phyloP scores from a whole-genome alignment of 441 rosid species.

The Biscutella laevigata region DNA sequence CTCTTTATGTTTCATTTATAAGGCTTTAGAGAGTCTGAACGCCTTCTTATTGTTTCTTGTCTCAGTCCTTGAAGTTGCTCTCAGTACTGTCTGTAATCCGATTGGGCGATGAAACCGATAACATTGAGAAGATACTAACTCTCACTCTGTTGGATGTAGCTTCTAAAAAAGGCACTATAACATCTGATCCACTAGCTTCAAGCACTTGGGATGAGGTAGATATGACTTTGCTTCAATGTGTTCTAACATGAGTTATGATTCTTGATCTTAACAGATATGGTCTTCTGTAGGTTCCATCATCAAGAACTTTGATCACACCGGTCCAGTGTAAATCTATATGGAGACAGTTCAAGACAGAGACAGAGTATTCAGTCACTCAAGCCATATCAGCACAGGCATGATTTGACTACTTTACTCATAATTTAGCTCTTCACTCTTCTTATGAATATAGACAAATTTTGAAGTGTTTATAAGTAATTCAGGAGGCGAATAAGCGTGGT shows the following conservation, averaged over 20 bases:
- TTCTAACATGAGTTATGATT: not conserved
- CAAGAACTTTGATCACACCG: slow-evolving; percentile 79
- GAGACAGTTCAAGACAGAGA: slow-evolving; percentile 89
- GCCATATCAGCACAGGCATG: slow-evolving; percentile 94
- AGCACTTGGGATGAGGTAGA: slow-evolving; percentile 87
- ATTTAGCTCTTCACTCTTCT: not conserved
- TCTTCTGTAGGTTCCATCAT: slow-evolving; percentile 52
- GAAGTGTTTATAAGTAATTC: slow-evolving; percentile 18
- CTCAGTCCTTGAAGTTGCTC: slow-evolving; percentile 79
- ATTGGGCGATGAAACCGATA: slow-evolving; percentile 57
- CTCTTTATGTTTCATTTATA: not conserved
- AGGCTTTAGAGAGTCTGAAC: not conserved
- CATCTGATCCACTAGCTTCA: slow-evolving; percentile 71
- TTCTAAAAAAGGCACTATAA: slow-evolving; percentile 41
- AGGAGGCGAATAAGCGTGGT: slow-evolving; percentile 83
- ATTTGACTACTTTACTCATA: slow-evolving; percentile 17
- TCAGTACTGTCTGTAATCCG: slow-evolving; percentile 79
- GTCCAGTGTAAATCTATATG: slow-evolving; percentile 89
- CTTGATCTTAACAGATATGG: not conserved
- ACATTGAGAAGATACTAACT: slow-evolving; percentile 47
- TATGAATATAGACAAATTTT: slow-evolving; percentile 1
- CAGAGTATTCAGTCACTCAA: slow-evolving; percentile 83
- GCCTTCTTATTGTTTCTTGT: slow-evolving; percentile 7
- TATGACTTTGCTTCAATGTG: not conserved
- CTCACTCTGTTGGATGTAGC: slow-evolving; percentile 48